phyloP scores from a whole-genome alignment of 148 eudicot species.

The Talinum fruticosum region DNA sequence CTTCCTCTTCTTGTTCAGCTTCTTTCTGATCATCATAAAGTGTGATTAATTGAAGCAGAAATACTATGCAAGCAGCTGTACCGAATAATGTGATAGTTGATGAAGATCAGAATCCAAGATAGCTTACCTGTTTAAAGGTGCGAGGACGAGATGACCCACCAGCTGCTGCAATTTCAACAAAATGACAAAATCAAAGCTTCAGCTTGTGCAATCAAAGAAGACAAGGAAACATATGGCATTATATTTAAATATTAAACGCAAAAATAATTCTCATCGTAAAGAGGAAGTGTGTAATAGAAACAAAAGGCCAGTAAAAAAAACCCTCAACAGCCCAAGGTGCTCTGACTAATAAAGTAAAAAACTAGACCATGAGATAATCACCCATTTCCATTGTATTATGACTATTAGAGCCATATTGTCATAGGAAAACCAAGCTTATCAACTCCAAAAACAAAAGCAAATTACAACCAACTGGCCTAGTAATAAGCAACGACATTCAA shows the following conservation, averaged over 20 bases:
- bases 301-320: neutral
- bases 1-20: conserved; percentile 52
- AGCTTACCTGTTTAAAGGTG: conserved; percentile 62
- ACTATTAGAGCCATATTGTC: neutral
- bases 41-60: neutral
- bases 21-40: conserved; percentile 48
- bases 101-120: neutral
- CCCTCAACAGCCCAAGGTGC: neutral
- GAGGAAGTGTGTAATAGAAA: neutral
- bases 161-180: conserved; percentile 39
- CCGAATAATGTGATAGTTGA: neutral
- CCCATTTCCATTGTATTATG: neutral
- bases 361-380: neutral
- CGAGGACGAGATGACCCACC: conserved; percentile 78
- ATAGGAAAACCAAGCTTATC: neutral
- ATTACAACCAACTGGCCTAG: neutral
- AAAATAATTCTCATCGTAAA: neutral
- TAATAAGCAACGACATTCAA: neutral
- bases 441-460: neutral
- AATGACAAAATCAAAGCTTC: neutral
- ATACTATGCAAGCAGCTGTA: neutral
- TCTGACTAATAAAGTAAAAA: neutral
- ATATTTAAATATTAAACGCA: neutral
- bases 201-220: conserved; percentile 2
- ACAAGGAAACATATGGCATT: neutral